Percentiles rank a stretch among this genome's conserved stretches.
Conservation (phyloP, 2,329 filamentous ascomycete genomes). For the Dryadomyces quercus-mongolicae region DNA sequence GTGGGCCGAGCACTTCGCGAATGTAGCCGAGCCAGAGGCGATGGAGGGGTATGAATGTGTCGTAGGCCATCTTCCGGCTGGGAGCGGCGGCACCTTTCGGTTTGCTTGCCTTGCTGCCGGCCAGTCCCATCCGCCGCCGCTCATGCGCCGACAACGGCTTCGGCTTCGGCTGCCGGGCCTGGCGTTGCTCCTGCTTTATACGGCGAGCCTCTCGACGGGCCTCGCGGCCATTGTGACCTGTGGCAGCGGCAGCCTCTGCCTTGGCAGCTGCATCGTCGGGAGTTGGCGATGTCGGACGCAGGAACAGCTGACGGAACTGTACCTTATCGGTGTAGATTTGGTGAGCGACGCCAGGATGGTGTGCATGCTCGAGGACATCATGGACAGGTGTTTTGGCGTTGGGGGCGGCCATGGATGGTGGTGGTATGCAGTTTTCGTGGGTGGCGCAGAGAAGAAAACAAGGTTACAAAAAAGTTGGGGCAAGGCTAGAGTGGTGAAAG, state of each 20-base stretch:
- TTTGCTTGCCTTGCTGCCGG: neutral
- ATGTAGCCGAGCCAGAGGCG: conserved; percentile 76
- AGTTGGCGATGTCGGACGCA: conserved; percentile 62
- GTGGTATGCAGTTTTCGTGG: neutral
- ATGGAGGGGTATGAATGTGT: conserved; percentile 66
- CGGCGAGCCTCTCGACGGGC: conserved; percentile 37
- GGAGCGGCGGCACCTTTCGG: too few relatives aligned
- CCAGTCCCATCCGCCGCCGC: conserved; percentile 57
- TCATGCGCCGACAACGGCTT: conserved; percentile 68
- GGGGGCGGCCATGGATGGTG: conserved; percentile 25
- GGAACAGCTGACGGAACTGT: conserved; percentile 66
- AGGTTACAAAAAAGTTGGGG: neutral
- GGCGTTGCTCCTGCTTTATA: conserved; percentile 30
- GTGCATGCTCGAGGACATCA: conserved; percentile 62
- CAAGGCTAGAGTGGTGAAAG: too few relatives aligned
- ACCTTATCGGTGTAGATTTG: conserved; percentile 74
- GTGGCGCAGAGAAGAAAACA: neutral
- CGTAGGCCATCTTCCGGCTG: conserved; percentile 42
- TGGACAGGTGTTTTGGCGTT: conserved; percentile 19
- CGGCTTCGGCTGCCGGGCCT: conserved; percentile 35
- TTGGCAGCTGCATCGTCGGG: conserved; percentile 48
- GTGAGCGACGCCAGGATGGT: conserved; percentile 58
- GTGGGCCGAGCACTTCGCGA: conserved; percentile 57
- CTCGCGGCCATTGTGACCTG: conserved; percentile 42
- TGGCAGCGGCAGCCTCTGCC: conserved; percentile 19